A percentile compares a stretch with the other conserved stretches of the same genome.
Evolutionary conservation across 2,329 filamentous ascomycete species (phyloP).

Genomic region (Arthrobotrys conoides): DNA sequence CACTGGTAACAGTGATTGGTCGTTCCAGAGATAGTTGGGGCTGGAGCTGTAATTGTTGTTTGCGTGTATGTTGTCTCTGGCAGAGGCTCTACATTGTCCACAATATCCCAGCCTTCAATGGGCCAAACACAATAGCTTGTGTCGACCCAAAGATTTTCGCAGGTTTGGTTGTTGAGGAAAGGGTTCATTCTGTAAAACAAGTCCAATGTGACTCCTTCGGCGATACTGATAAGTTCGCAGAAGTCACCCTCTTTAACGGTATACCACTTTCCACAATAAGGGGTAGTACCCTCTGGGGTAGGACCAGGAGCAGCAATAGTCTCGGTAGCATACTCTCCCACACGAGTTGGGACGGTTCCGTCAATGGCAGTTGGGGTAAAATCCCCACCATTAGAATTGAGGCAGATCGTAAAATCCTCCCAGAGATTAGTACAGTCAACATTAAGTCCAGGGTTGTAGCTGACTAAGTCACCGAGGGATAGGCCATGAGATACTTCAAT

Average conservation of each 20-base stretch:
- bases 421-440: conserved; percentile 23
- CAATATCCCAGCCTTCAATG: conserved; percentile 21
- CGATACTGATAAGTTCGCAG: conserved; percentile 23
- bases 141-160: conserved; percentile 26
- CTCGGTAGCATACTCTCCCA: conserved; percentile 20
- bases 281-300: conserved; percentile 10
- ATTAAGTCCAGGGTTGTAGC: conserved; percentile 26
- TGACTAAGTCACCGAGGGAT: neutral
- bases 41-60: conserved; percentile 25
- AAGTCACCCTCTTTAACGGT: conserved; percentile 29
- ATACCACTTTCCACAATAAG: conserved; percentile 36
- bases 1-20: conserved; percentile 13
- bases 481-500: conserved; percentile 16
- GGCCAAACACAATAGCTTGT: conserved; percentile 31
- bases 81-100: conserved; percentile 5
- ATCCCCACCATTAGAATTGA: conserved; percentile 6
- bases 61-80: conserved; percentile 2
- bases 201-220: conserved; percentile 14
- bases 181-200: conserved; percentile 35
- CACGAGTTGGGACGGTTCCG: conserved; percentile 16
- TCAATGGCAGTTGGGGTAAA: conserved; percentile 14
- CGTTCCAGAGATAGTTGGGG: conserved; percentile 24
- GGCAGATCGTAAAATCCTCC: conserved; percentile 34
- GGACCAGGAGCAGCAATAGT: conserved; percentile 17
- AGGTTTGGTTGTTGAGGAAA: conserved; percentile 11